Evolutionary conservation across 352 stramenopile genomes (phyloP).

Genomic region (Phytophthora europaea): DNA sequence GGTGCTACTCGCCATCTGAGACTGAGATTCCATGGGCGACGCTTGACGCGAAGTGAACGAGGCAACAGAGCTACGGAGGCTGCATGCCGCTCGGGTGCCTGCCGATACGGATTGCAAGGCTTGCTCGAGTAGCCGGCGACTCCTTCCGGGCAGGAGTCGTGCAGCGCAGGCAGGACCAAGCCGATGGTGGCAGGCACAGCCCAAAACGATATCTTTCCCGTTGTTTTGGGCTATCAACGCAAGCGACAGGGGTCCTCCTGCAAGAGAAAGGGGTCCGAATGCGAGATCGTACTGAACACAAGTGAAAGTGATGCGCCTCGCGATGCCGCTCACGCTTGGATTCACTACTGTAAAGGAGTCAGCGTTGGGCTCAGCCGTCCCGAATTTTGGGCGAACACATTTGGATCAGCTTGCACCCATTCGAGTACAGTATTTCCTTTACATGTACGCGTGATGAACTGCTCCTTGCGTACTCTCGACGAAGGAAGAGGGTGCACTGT

Average conservation of each 20-base stretch:
- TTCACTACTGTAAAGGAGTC: conserved; percentile 21
- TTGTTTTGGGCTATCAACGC: conserved; percentile 24
- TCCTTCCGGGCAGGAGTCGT: no score
- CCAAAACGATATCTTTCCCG: background rate
- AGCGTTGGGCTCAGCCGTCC: conserved; percentile 10
- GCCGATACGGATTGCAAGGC: no score
- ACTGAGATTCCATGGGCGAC: no score
- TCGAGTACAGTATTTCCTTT: background rate
- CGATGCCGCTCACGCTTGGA: background rate
- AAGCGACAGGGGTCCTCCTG: conserved; percentile 27
- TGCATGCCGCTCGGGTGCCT: no score
- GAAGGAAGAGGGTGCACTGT: background rate
- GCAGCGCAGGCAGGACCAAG: background rate
- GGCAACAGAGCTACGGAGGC: no score
- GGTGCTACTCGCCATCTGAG: no score
- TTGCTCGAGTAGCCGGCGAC: no score
- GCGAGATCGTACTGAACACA: background rate
- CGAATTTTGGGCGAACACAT: conserved; percentile 8
- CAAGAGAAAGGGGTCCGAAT: conserved; percentile 31
- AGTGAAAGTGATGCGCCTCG: conserved; percentile 1
- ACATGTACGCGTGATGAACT: no score
- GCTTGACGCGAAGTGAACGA: no score
- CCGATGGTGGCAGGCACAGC: background rate
- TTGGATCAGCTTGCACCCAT: background rate
- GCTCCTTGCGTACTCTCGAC: background rate